Percentiles rank a stretch among this genome's conserved stretches.
These are phyloP conservation scores for Gypsophila paniculata DNA, from an alignment of 179 eudicot species.

Conservation along the genomic window DNA sequence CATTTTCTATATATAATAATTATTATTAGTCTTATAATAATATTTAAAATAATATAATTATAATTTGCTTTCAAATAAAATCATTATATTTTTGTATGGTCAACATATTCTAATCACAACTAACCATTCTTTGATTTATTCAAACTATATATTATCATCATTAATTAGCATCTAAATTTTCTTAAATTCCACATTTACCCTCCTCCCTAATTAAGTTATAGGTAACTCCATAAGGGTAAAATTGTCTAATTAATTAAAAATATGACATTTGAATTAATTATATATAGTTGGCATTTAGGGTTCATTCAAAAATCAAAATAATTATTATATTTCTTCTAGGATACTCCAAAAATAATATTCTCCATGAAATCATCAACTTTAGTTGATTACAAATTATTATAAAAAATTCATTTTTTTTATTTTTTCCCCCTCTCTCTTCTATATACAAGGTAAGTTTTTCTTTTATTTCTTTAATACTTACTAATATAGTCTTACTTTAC, in stretches of 20 bases:
- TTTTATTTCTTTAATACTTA: neutral
- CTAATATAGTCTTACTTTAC: neutral
- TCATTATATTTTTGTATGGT: constrained; percentile 4
- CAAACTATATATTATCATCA: constrained; percentile 8
- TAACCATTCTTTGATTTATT: constrained; percentile 28
- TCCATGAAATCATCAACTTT: constrained; percentile 6
- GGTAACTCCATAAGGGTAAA: neutral
- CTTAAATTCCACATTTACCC: constrained; percentile 21
- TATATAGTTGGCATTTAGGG: constrained; percentile 24
- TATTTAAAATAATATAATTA: too few species aligned
- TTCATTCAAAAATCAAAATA: constrained; percentile 12
- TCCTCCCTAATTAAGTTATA: neutral
- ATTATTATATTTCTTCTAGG: neutral
- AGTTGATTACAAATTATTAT: neutral
- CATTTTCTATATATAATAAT: neutral
- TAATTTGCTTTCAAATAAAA: too few species aligned
- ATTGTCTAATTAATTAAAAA: neutral
- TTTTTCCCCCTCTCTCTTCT: constrained; percentile 7
- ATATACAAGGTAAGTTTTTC: neutral
- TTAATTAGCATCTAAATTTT: neutral
- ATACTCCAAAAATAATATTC: constrained; percentile 8
- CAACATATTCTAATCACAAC: constrained; percentile 20
- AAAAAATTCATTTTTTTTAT: neutral
- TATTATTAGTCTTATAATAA: too few species aligned
- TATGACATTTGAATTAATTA: neutral